Percentiles rank a stretch among this genome's conserved stretches.
phyloP scores from a whole-genome alignment of 73 alveolate genomes.

The Paraurostyla sp. region DNA sequence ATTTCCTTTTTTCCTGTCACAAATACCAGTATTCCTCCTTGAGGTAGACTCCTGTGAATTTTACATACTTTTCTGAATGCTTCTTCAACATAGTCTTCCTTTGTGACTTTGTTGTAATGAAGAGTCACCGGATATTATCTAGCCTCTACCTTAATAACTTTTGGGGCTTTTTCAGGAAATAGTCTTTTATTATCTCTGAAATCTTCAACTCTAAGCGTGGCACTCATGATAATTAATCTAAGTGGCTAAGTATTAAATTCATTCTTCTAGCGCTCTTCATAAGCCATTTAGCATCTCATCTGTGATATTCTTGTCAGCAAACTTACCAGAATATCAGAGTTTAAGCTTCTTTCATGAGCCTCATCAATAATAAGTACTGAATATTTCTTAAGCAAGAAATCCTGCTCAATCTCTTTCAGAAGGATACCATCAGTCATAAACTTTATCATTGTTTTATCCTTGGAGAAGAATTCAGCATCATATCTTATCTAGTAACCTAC shows the following conservation, averaged over 20 bases:
- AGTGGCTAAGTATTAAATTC: constrained; percentile 80
- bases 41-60: constrained; percentile 94
- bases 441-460: constrained; percentile 89
- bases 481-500: constrained; percentile 97
- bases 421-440: constrained; percentile 99
- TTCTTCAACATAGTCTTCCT: constrained; percentile 93
- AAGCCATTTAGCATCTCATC: constrained; percentile 85
- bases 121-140: constrained; percentile 95
- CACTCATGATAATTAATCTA: constrained; percentile 97
- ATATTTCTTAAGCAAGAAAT: constrained; percentile 87
- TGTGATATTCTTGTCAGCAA: constrained; percentile 93
- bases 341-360: constrained; percentile 99
- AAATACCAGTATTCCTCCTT: constrained; percentile 96
- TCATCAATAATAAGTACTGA: constrained; percentile 98
- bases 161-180: constrained; percentile 78
- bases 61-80: constrained; percentile 94
- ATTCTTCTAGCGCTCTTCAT: constrained; percentile 80
- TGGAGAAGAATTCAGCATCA: constrained; percentile 77
- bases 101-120: constrained; percentile 91
- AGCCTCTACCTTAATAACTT: constrained; percentile 89
- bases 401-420: constrained; percentile 93
- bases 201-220: constrained; percentile 96
- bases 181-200: constrained; percentile 93
- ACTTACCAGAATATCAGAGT: constrained; percentile 97
- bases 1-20: constrained; percentile 97